Conservation (phyloP, 169 alveolate species). For the Plasmodium vinckei region DNA sequence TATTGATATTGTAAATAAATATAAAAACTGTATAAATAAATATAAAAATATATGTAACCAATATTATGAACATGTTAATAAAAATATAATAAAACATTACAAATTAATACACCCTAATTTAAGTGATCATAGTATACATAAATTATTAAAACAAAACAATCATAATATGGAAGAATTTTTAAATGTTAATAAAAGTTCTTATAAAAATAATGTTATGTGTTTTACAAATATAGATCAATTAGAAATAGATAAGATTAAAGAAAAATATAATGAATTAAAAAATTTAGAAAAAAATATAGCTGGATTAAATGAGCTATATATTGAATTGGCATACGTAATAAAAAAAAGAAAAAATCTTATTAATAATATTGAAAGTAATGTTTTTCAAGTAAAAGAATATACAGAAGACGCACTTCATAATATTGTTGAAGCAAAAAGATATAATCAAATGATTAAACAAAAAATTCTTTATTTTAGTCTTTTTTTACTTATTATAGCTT, state of each 20-base stretch:
- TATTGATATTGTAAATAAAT: conserved; percentile 54
- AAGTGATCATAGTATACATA: conserved; percentile 22
- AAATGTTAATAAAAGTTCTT: conserved; percentile 17
- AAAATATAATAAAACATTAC: conserved; percentile 45
- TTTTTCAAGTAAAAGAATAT: conserved; percentile 51
- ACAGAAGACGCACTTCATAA: conserved; percentile 55
- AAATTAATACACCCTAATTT: conserved; percentile 31
- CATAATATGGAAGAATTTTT: conserved; percentile 30
- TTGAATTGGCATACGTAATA: conserved; percentile 59
- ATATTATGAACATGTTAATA: conserved; percentile 53
- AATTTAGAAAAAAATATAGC: conserved; percentile 26
- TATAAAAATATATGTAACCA: conserved; percentile 56
- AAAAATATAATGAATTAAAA: conserved; percentile 48
- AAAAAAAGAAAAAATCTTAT: conserved; percentile 45
- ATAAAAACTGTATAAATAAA: conserved; percentile 40
- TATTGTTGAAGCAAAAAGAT: conserved; percentile 38
- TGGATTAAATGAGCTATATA: conserved; percentile 46
- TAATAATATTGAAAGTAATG: conserved; percentile 48
- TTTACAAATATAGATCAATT: conserved; percentile 19
- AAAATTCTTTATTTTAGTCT: conserved; percentile 40
- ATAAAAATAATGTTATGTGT: neutral
- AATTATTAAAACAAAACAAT: conserved; percentile 14
- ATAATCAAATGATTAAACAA: conserved; percentile 25
- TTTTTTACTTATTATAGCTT: conserved; percentile 51
- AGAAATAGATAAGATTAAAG: conserved; percentile 41